A percentile compares a stretch with the other conserved stretches of the same genome.
phyloP scores from a whole-genome alignment of 345 rosid genomes.

The Hibiscus syriacus region DNA sequence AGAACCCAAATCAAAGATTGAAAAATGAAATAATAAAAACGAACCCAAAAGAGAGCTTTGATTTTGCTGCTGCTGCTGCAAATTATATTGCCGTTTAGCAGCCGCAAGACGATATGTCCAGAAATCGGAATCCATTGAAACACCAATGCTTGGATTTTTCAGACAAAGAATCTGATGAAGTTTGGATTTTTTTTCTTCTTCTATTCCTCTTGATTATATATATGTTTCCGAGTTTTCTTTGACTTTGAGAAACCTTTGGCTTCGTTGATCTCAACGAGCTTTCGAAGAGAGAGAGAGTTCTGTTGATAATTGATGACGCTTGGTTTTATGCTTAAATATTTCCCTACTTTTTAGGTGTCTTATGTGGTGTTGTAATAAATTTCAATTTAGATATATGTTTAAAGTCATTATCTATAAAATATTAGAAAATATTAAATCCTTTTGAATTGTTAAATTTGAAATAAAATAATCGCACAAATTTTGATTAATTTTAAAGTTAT shows the following conservation, averaged over 20 bases:
- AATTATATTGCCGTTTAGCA: constrained; percentile 43
- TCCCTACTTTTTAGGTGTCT: not conserved
- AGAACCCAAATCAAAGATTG: not conserved
- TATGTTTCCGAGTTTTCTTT: not conserved
- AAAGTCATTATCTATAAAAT: too few relatives aligned
- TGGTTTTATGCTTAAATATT: not conserved
- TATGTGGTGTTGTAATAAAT: not conserved
- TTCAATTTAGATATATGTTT: too few relatives aligned
- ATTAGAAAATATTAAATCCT: too few relatives aligned
- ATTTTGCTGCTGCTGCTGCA: constrained; percentile 41
- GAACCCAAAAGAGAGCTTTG: constrained; percentile 36
- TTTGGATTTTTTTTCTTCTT: not conserved
- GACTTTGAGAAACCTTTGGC: not conserved
- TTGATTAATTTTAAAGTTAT: too few relatives aligned
- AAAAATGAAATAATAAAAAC: not conserved
- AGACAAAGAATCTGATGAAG: not conserved
- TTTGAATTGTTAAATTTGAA: too few relatives aligned
- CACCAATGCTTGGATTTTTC: not conserved
- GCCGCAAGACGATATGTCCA: constrained; percentile 56
- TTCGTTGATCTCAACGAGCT: not conserved
- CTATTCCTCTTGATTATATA: not conserved
- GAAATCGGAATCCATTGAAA: constrained; percentile 45
- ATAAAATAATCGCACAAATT: too few relatives aligned
- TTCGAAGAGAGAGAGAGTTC: not conserved
- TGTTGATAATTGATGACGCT: not conserved